Evolutionary conservation across 2,329 filamentous ascomycete genomes (phyloP).

Genomic region (Aureobasidium sp.): DNA sequence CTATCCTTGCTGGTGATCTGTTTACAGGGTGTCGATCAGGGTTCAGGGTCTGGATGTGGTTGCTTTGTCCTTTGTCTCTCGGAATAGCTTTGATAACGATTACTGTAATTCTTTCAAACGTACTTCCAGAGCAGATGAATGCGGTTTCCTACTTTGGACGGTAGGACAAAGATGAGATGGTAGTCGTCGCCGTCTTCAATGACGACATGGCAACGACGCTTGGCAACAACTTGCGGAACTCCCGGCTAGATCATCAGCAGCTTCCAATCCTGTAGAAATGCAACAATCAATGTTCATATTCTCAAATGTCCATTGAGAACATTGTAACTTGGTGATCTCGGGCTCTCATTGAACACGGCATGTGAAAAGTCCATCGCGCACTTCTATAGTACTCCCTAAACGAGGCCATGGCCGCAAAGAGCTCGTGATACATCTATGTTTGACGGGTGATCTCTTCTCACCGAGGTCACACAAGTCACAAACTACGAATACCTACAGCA

Average conservation of each 20-base stretch:
- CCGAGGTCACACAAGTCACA: not conserved
- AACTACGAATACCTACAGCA: not conserved
- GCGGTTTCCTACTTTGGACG: too few relatives aligned
- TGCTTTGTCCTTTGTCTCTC: not conserved
- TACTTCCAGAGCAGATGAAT: not conserved
- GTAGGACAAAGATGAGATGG: not conserved
- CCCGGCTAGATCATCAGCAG: not conserved
- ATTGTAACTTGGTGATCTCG: not conserved
- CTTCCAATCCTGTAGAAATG: not conserved
- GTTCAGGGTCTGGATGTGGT: not conserved
- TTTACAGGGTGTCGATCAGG: not conserved
- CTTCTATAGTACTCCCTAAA: not conserved
- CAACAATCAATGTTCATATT: not conserved
- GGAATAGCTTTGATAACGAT: not conserved
- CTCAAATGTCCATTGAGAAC: not conserved
- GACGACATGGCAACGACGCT: slow-evolving; percentile 7
- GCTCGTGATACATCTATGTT: not conserved
- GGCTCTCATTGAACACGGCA: not conserved
- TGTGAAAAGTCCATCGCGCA: not conserved
- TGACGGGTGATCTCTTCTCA: not conserved
- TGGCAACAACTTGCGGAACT: not conserved
- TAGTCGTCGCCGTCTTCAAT: slow-evolving; percentile 5
- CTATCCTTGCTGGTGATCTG: not conserved
- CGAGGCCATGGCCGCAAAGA: not conserved
- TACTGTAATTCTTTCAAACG: not conserved